Evolutionary conservation across 495 filamentous ascomycete genomes (phyloP), one percentile per base, ranked within the genome.

Genomic region (Echria macrotheca): DNA sequence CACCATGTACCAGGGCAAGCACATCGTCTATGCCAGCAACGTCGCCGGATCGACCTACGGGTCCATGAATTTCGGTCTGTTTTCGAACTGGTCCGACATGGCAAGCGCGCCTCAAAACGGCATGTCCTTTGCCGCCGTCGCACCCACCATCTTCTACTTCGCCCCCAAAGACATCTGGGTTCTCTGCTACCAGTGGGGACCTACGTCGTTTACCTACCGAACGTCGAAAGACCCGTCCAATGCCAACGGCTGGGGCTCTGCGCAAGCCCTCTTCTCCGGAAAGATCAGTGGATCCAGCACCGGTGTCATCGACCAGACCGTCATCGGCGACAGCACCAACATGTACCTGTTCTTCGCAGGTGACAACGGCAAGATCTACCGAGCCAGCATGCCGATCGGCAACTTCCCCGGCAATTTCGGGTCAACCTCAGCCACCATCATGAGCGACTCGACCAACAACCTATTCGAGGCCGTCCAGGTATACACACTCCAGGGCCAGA

Each of bases 301-400:
- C 2, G 76, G 77, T 2, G 50, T 58, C 14, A 80, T 85, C 57
- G 81, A 83, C 59, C 78, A 81, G 63, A 72, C 78, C 0, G 45
- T 84, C 47, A 82, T 84, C 51, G 77, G 74, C 44, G 81, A 84
- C 65, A 59, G 55, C 42, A 63, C 55, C 4, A 71, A 72, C 53
- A 82, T 82, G 73, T 82, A 81, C 51, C 71, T 84, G 0, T 85
- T 84, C 73, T 85, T 83, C 43, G 69, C 74, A 0, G 81, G 79
- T 4, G 81, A 85, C 56, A 79, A 85, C 50, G 81, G 80, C 63
- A 77, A 75, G 46, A 78, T 85, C 57, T 85, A 83, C 66, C 72
- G 79, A 3, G 51, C 79, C 19, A 73, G 67, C 49, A 84, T 81
- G 76, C 65, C 80, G 19, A 73, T 83, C 47, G 67, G 50, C 22